phyloP scores from a whole-genome alignment of 345 rosid species.

The Sonneratia caseolaris region DNA sequence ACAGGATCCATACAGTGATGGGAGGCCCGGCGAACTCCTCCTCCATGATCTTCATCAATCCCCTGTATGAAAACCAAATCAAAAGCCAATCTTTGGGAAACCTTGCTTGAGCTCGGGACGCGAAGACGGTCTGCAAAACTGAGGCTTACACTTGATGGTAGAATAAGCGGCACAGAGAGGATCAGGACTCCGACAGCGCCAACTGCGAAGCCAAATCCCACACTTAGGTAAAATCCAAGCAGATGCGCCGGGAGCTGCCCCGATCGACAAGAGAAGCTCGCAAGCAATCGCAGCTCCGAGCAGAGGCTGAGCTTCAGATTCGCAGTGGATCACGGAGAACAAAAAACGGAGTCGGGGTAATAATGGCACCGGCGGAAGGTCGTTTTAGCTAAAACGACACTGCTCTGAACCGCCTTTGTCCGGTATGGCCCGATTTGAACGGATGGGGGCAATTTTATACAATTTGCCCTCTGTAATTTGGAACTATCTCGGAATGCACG shows the following conservation, averaged over 20 bases:
- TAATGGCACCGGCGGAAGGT: background rate
- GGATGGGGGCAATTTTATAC: background rate
- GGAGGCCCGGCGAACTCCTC: conserved; percentile 86
- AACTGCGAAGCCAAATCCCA: conserved; percentile 54
- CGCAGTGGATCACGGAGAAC: background rate
- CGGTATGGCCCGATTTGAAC: background rate
- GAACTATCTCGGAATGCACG: background rate
- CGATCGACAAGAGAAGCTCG: background rate
- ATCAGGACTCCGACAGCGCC: conserved; percentile 58
- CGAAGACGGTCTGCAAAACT: background rate
- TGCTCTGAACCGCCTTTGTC: background rate
- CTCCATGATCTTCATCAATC: conserved; percentile 80
- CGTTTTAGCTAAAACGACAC: background rate
- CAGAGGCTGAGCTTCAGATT: background rate
- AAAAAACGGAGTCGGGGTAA: background rate
- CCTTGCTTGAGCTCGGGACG: background rate
- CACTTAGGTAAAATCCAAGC: conserved; percentile 4
- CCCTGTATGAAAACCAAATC: conserved; percentile 48
- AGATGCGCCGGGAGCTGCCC: background rate
- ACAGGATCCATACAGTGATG: conserved; percentile 34
- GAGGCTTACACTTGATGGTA: conserved; percentile 60
- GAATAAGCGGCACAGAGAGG: conserved; percentile 81
- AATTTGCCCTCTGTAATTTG: background rate
- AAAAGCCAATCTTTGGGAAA: conserved; percentile 5
- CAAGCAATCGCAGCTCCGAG: background rate